These are phyloP conservation scores for Ganoderma sinense DNA, from an alignment of 1,284 basidiomycete species.

Conservation along the genomic window DNA sequence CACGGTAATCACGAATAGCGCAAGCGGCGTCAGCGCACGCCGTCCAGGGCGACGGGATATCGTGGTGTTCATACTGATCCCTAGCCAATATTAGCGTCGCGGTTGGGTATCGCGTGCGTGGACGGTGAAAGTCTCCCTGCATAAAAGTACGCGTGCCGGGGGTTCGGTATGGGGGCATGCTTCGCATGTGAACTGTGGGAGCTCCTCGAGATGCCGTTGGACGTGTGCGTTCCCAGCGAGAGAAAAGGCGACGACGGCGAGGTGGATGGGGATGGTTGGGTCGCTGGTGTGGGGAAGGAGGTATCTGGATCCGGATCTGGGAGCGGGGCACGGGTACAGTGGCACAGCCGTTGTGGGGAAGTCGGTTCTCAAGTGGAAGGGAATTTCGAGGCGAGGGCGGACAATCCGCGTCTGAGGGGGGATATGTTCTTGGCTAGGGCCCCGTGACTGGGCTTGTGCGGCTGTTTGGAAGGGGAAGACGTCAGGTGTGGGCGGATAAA, in stretches of 20 bases:
- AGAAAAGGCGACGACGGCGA: not conserved
- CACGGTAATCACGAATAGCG: conserved; percentile 1
- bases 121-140: not conserved
- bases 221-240: not conserved
- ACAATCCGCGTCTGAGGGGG: not conserved
- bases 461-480: not conserved
- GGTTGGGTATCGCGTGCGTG: not conserved
- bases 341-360: conserved; percentile 1
- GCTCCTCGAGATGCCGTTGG: not conserved
- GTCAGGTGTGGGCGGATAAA: not conserved
- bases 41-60: not conserved
- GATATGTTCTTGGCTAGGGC: not conserved
- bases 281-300: not conserved
- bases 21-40: not conserved
- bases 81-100: not conserved
- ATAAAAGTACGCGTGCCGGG: not conserved
- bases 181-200: conserved; percentile 14
- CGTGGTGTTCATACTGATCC: not conserved
- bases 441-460: not conserved
- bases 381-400: not conserved
- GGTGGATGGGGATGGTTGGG: not conserved
- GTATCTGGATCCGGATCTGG: not conserved
- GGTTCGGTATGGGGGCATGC: not conserved
- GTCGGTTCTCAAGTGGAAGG: not conserved
- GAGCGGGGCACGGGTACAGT: not conserved